Conservation (phyloP, 1,284 basidiomycete species). For the Golubevia pallescens region DNA sequence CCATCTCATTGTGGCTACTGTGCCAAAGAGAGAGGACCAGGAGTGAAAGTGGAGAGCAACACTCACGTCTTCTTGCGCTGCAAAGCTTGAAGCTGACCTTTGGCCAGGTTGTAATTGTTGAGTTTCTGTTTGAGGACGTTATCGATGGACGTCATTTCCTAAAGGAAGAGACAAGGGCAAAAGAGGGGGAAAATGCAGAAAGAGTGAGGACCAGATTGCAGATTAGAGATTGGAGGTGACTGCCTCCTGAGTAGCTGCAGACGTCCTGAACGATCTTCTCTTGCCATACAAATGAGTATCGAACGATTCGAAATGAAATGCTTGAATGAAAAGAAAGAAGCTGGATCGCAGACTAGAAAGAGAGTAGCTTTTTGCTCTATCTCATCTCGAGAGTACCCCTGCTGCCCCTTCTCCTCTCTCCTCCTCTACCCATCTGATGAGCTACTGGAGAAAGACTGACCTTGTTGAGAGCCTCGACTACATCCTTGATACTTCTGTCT, state of each 20-base stretch:
- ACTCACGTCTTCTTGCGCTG: conserved; percentile 90
- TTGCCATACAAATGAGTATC: too few species aligned
- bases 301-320: too few species aligned
- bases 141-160: conserved; percentile 65
- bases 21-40: neutral
- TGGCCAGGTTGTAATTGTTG: conserved; percentile 89
- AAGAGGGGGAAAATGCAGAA: neutral
- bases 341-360: too few species aligned
- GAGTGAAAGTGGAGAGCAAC: neutral
- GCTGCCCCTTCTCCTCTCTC: too few species aligned
- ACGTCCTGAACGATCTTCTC: too few species aligned
- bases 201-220: neutral
- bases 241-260: too few species aligned
- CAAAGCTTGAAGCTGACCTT: conserved; percentile 88
- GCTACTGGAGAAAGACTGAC: conserved; percentile 66
- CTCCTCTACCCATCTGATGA: too few species aligned
- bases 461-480: conserved; percentile 81
- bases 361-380: too few species aligned
- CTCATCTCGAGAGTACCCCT: too few species aligned
- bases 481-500: conserved; percentile 78
- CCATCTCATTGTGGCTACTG: neutral
- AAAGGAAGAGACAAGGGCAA: conserved; percentile 1
- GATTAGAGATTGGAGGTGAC: too few species aligned
- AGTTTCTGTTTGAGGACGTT: conserved; percentile 74
- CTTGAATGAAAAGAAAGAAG: too few species aligned